Base-by-base conservation (phyloP, 2,329 filamentous ascomycete genomes). In the Exophiala sp. region DNA sequence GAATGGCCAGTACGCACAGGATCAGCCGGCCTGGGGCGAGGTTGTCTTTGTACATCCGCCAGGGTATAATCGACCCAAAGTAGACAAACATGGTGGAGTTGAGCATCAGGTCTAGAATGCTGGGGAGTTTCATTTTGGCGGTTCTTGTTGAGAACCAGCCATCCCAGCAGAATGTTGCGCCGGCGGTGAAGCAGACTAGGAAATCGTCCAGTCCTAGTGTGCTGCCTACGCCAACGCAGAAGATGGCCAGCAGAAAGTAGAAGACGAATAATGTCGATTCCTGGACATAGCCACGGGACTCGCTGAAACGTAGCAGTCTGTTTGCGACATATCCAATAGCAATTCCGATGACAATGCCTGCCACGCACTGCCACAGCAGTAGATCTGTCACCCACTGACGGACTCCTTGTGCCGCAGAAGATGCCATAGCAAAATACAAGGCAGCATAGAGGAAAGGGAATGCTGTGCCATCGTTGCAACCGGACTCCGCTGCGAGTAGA, bases 361-460 rank as follows among this genome's bases (percentile, higher is more conserved):
- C 65, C 0, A 66, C 57, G 62, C 79, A 82, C 65, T 82, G 78
- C 73, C 79, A 82, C 2, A 82, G 69, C 3, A 82, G 65, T 0
- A 79, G 81, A 53, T 79, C 71, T 1, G 81, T 66, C 50, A 82
- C 69, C 73, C 77, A 83, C 45, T 79, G 71, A 57, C 76, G 78
- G 54, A 79, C 47, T 0, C 76, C 72, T 3, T 67, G 68, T 3
- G 66, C 69, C 2, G 68, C 54, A 1, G 68, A 71, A 3, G 62
- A 58, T 32, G 73, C 65, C 6, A 72, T 73, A 5, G 80, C 62
- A 16, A 75, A 66, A 45, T 71, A 73, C 0, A 82, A 62, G 0
- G 78, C 78, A n/a, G 78, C 65, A 60, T 80, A 82, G 1, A 82
- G 65, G 62, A 82, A 82, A 0, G 79, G 79, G 55, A 82, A 82